Evolutionary conservation across 306 rosid genomes (phyloP), one percentile per base, ranked within the genome.

Genomic region (Senna siamea): DNA sequence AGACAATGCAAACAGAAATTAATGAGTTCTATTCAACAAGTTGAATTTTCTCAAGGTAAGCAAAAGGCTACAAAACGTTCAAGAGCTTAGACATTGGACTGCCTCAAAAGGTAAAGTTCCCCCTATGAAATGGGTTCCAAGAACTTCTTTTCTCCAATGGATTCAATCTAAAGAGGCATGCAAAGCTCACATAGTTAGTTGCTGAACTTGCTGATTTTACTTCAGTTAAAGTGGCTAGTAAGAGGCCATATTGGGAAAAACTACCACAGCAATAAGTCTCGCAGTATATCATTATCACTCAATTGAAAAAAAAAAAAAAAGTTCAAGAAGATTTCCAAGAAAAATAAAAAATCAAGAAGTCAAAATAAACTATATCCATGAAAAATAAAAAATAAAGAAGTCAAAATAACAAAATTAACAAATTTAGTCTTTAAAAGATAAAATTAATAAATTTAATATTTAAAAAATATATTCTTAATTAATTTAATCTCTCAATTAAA

Each of bases 291-390:
- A 53, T 48, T n/a, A 76, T 44, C 64, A 53, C 48, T 53, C 34
- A 54, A 74, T 9, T 59, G 80, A 64, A 26, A 12, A 52, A 78
- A 55, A 28, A 77, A 50, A n/a, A n/a, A n/a, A n/a, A n/a, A n/a
- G n/a, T n/a, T n/a, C n/a, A n/a, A n/a, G n/a, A n/a, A n/a, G n/a
- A n/a, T n/a, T n/a, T n/a, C n/a, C n/a, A n/a, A n/a, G n/a, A n/a
- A n/a, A n/a, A n/a, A n/a, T n/a, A n/a, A n/a, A n/a, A n/a, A n/a
- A n/a, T n/a, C n/a, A n/a, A n/a, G n/a, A n/a, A n/a, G n/a, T n/a
- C n/a, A n/a, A n/a, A n/a, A n/a, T n/a, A n/a, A n/a, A n/a, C n/a
- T n/a, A n/a, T n/a, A n/a, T n/a, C n/a, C n/a, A n/a, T n/a, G n/a
- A n/a, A n/a, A n/a, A n/a, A n/a, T n/a, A n/a, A n/a, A n/a, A n/a